Evolutionary conservation across 352 stramenopile species (phyloP).

Genomic region (Phytophthora sp.): DNA sequence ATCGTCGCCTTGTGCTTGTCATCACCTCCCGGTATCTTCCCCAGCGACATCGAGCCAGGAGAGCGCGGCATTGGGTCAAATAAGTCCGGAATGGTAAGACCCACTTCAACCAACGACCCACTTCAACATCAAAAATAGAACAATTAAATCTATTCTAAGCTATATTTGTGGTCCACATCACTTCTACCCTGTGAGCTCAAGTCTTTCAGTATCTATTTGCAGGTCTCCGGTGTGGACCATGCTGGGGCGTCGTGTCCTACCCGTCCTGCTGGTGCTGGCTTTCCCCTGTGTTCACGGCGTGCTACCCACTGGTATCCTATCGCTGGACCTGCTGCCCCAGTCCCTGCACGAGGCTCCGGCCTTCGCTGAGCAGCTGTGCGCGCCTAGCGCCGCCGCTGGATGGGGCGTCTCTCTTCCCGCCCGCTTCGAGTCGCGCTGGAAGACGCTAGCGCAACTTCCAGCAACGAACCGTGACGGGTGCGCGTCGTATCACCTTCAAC

Average conservation of each 20-base stretch:
- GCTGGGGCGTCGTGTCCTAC: background rate
- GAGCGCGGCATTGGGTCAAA: constrained; percentile 14
- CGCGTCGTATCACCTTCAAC: constrained; percentile 32
- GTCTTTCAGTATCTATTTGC: constrained; percentile 17
- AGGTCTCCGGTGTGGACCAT: constrained; percentile 3
- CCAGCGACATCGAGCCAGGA: background rate
- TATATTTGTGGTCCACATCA: constrained; percentile 4
- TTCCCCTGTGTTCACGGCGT: constrained; percentile 35
- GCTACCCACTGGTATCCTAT: constrained; percentile 52
- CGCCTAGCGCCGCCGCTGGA: constrained; percentile 55
- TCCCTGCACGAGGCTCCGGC: constrained; percentile 21
- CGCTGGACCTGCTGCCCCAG: constrained; percentile 45
- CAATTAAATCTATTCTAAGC: constrained; percentile 1
- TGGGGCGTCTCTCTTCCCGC: constrained; percentile 64
- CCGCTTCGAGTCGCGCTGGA: constrained; percentile 59
- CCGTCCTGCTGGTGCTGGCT: constrained; percentile 30
- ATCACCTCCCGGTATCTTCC: background rate
- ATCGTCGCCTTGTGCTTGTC: constrained; percentile 22
- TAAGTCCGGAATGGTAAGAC: too few relatives aligned
- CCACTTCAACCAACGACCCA: constrained; percentile 10
- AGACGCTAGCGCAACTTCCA: constrained; percentile 49
- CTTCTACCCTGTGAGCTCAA: background rate
- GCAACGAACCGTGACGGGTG: constrained; percentile 51
- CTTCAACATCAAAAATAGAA: constrained; percentile 1
- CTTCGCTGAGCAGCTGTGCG: constrained; percentile 59